Conservation (phyloP, 2,329 filamentous ascomycete species). For the Fusarium sarcochroum region DNA sequence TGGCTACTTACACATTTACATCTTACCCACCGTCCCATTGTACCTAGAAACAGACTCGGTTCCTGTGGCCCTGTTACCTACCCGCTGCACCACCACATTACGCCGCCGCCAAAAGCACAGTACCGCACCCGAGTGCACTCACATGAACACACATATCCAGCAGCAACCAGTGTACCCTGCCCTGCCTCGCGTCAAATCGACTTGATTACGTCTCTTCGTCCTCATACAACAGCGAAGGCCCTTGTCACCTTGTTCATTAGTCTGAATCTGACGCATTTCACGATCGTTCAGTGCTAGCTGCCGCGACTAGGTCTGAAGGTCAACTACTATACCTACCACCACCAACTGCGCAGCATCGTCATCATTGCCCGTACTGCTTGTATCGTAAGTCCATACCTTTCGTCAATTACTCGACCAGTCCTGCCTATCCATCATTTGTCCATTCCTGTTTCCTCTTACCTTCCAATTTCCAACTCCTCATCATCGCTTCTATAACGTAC, state of each 20-base stretch:
- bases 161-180: slow-evolving; percentile 25
- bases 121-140: slow-evolving; percentile 39
- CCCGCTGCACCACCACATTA: slow-evolving; percentile 45
- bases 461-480: background rate
- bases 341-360: slow-evolving; percentile 42
- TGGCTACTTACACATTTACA: slow-evolving; percentile 17
- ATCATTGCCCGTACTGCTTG: slow-evolving; percentile 36
- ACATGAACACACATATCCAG: slow-evolving; percentile 42
- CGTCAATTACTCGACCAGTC: slow-evolving; percentile 10
- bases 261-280: slow-evolving; percentile 35
- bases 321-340: slow-evolving; percentile 38
- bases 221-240: slow-evolving; percentile 28
- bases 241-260: slow-evolving; percentile 35
- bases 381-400: slow-evolving; percentile 37
- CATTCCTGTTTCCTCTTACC: slow-evolving; percentile 3
- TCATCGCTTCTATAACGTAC: slow-evolving; percentile 12
- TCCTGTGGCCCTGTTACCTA: slow-evolving; percentile 42
- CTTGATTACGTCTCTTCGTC: slow-evolving; percentile 26
- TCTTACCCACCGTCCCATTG: slow-evolving; percentile 1
- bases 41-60: slow-evolving; percentile 28
- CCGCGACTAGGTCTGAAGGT: slow-evolving; percentile 41
- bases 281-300: slow-evolving; percentile 46
- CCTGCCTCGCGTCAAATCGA: slow-evolving; percentile 34
- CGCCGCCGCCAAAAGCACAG: slow-evolving; percentile 43
- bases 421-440: slow-evolving; percentile 9